These are phyloP conservation scores for Tuber magnatum DNA, from an alignment of 495 filamentous ascomycete genomes.

Conservation along the genomic window DNA sequence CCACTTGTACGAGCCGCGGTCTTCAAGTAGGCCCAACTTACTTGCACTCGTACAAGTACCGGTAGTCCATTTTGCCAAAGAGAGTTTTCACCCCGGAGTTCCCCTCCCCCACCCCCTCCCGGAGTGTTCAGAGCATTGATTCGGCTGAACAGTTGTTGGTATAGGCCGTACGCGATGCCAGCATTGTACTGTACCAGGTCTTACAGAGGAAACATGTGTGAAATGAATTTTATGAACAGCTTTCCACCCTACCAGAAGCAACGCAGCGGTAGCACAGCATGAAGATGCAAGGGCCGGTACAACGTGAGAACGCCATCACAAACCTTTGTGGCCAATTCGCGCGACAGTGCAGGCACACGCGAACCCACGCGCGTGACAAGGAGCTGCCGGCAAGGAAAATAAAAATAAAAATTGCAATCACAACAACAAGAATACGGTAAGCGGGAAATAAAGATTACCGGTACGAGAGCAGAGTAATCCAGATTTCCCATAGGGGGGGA, in stretches of 20 bases:
- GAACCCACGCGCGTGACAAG: not conserved
- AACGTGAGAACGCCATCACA: not conserved
- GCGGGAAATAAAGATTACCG: not conserved
- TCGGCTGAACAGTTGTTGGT: not conserved
- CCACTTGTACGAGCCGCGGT: not conserved
- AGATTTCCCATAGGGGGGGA: not conserved
- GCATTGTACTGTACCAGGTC: not conserved
- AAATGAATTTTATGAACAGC: not conserved
- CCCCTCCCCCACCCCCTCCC: not conserved
- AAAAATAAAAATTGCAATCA: not conserved
- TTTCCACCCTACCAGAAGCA: not conserved
- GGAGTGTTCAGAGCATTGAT: not conserved
- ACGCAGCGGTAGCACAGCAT: not conserved
- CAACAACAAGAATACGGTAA: not conserved
- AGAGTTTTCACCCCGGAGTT: not conserved
- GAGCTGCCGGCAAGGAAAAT: not conserved
- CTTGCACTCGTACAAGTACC: too few species aligned
- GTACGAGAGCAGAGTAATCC: not conserved
- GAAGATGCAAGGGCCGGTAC: not conserved
- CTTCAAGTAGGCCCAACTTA: not conserved
- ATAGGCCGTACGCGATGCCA: not conserved
- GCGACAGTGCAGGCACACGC: not conserved
- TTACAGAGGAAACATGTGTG: not conserved
- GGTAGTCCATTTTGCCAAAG: not conserved
- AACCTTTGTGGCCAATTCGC: not conserved